Evolutionary conservation across 2,329 filamentous ascomycete genomes (phyloP), one percentile per base, ranked within the genome.

Genomic region (Mollisia scopiformis): DNA sequence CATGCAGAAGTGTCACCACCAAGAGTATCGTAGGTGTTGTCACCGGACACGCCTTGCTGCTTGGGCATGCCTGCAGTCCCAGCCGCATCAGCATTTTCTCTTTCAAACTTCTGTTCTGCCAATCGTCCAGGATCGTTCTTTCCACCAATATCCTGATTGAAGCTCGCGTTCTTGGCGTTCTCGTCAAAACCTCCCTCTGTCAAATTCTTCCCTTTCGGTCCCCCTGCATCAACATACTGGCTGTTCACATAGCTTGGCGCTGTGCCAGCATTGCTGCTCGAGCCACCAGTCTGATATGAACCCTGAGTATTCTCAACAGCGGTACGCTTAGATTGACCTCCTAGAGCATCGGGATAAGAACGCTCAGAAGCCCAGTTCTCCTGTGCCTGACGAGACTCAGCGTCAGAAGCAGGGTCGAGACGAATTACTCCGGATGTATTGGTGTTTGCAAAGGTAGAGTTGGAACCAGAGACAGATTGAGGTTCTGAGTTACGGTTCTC

Each of bases 401-500:
- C 69, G 51, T 73, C 66, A 19, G 65, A 57, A 16, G 66, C 65
- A 13, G 85, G 75, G 2, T 78, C 75, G 7, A 88, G 78, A 8
- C 73, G 77, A 10, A 73, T 80, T 3, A 85, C 82, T 52, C 75
- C 78, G 6, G 81, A 84, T 2, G 79, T 84, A 74, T 86, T 78
- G 61, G 79, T 83, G 66, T 77, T 88, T 73, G 82, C 83, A 55
- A 84, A 78, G 21, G 81, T 88, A 33, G 80, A 84, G 50, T 80
- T 79, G n/a, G 69, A 67, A 43, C 83, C 82, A 8, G 78, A 76
- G 53, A 86, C 82, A 14, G 75, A 73, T 31, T 78, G 77, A 6
- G 79, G 79, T 41, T 80, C 78, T 61, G 82, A 78, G 63, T 82
- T 78, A 25, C 80, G 78, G 75, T 91, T 90, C 59, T 81, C 74